Evolutionary conservation across 2,329 filamentous ascomycete genomes (phyloP), one percentile per base, ranked within the genome.

Genomic region (Harringtonia lauricola): DNA sequence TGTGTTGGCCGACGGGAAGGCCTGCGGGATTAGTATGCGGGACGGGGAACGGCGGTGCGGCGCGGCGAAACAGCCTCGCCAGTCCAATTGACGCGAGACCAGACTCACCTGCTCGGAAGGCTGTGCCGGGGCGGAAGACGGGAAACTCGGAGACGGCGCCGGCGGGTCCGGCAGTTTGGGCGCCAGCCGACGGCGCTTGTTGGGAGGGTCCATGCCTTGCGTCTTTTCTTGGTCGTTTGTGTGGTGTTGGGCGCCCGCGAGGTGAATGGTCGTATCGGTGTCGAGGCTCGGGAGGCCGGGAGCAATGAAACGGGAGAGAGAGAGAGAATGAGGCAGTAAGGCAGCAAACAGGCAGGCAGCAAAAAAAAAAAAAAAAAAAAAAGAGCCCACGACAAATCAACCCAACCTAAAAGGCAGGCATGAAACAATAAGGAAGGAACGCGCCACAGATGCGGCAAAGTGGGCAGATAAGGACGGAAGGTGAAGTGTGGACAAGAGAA

Each of bases 101-200:
- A n/a, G n/a, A n/a, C n/a, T 33, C 24, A 44, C 42, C 37, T 54
- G 52, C 15, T 55, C 54, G 3, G 44, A 17, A 17, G 49, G 46
- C 17, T 43, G 42, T 8, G 45, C 43, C 30, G 52, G 39, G n/a
- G 52, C 47, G n/a, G 45, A 36, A 7, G 50, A 31, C 14, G 42
- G 40, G n/a, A 30, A 43, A n/a, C 38, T 29, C 8, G 41, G 41
- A 28, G 43, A 38, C 17, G 46, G 35, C 34, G 35, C 47, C 4
- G 49, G 46, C 29, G 53, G 50, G 21, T 56, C 54, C 17, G 52
- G 51, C 24, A 56, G 47, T 39, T 57, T 57, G 19, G 54, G 55
- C 43, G 55, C 55, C 43, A 57, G 51, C 30, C 54, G 49, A 35
- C 55, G 54, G 33, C 53, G 52, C 49, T 57, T 57, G 49, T 47